phyloP scores from a whole-genome alignment of 1,284 basidiomycete species.

The Boletellus sp. region DNA sequence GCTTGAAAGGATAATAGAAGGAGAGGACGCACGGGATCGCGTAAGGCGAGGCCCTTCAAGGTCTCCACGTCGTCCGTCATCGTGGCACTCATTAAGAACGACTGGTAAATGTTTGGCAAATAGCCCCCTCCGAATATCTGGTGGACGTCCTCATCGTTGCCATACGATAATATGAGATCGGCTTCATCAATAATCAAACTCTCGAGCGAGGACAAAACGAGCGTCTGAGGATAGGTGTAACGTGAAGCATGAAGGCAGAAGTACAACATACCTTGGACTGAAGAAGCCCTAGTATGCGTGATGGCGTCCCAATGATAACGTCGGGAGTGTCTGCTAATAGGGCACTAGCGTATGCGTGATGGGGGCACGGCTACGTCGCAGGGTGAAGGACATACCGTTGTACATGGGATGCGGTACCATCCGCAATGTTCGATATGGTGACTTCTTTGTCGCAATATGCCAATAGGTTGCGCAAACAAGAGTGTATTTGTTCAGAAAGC shows the following conservation, averaged over 20 bases:
- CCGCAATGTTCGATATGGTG: conserved; percentile 75
- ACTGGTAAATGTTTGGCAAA: conserved; percentile 89
- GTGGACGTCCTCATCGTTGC: conserved; percentile 89
- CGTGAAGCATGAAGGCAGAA: not conserved
- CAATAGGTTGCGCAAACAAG: conserved; percentile 65
- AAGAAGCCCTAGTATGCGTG: conserved; percentile 75
- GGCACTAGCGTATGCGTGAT: conserved; percentile 42
- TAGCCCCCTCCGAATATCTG: conserved; percentile 76
- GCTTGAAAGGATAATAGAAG: not conserved
- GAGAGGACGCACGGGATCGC: conserved; percentile 71
- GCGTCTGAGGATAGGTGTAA: conserved; percentile 40
- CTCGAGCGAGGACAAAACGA: conserved; percentile 65
- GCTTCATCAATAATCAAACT: conserved; percentile 97
- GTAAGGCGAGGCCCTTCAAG: conserved; percentile 83
- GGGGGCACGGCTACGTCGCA: not conserved
- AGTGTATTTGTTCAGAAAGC: conserved; percentile 85
- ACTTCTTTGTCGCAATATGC: conserved; percentile 79
- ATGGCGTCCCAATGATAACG: conserved; percentile 89
- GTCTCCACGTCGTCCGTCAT: conserved; percentile 94
- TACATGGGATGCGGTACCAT: conserved; percentile 68
- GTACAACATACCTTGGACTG: conserved; percentile 63
- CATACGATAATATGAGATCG: conserved; percentile 95
- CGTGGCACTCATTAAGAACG: conserved; percentile 96
- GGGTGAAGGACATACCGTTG: conserved; percentile 55
- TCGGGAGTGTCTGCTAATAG: conserved; percentile 90